Evolutionary conservation across 768 basidiomycete species (phyloP).

Genomic region (Clitopilus passeckerianus): DNA sequence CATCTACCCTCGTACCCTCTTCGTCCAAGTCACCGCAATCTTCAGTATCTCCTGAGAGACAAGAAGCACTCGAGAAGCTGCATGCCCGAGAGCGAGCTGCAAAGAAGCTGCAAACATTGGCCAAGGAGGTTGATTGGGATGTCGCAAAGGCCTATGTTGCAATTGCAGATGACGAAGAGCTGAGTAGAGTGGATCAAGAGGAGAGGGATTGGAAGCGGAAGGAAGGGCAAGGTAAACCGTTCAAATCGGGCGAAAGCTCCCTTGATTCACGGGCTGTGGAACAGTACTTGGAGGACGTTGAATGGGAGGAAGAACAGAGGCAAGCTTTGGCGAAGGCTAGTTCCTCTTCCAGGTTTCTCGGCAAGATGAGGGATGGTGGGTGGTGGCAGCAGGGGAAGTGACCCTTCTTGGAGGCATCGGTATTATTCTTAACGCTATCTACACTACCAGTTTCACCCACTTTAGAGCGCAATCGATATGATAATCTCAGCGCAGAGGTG

Average conservation of each 20-base stretch:
- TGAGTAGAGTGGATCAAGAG: slow-evolving; percentile 23
- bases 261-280: slow-evolving; percentile 51
- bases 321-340: slow-evolving; percentile 2
- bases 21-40: slow-evolving; percentile 14
- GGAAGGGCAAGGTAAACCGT: slow-evolving; percentile 1
- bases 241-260: slow-evolving; percentile 4
- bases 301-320: slow-evolving; percentile 52
- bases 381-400: neutral
- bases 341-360: neutral
- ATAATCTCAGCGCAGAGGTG: too few relatives aligned
- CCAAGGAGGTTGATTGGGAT: slow-evolving; percentile 65
- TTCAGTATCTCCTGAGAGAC: slow-evolving; percentile 16
- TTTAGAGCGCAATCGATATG: too few relatives aligned
- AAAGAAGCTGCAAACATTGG: slow-evolving; percentile 56
- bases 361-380: neutral
- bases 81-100: slow-evolving; percentile 50
- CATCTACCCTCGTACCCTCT: slow-evolving; percentile 20
- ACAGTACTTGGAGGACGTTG: slow-evolving; percentile 60
- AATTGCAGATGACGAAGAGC: slow-evolving; percentile 44
- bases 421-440: neutral
- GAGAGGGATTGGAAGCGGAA: slow-evolving; percentile 21
- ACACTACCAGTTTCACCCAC: neutral
- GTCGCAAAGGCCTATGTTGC: slow-evolving; percentile 69
- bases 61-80: slow-evolving; percentile 33
- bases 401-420: neutral